Conservation (phyloP, 495 filamentous ascomycete genomes). For the Aspergillus asperescens region DNA sequence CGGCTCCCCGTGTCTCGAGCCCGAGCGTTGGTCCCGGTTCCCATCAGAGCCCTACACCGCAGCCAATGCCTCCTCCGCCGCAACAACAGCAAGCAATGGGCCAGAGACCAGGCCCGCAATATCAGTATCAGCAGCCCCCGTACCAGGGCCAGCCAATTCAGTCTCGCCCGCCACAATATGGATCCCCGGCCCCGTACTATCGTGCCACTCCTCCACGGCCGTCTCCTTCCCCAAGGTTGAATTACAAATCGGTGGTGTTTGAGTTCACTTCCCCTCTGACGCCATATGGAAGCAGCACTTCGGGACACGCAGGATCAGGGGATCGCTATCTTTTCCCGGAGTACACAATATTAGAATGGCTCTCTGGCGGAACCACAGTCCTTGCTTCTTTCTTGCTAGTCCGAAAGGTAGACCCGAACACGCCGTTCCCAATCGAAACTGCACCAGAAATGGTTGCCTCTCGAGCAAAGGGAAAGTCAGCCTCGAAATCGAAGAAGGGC, state of each 20-base stretch:
- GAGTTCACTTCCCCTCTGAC: constrained; percentile 62
- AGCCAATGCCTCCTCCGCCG: constrained; percentile 17
- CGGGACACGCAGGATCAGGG: constrained; percentile 63
- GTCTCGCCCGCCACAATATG: constrained; percentile 36
- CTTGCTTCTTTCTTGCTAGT: constrained; percentile 50
- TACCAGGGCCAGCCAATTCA: constrained; percentile 36
- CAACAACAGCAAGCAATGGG: constrained; percentile 22
- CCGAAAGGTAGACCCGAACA: constrained; percentile 43
- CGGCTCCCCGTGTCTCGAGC: constrained; percentile 17
- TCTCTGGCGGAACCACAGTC: constrained; percentile 42
- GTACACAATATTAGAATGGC: constrained; percentile 74
- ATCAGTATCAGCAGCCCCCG: constrained; percentile 29
- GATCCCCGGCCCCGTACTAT: constrained; percentile 34
- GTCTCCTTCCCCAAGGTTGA: constrained; percentile 38
- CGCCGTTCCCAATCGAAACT: constrained; percentile 37
- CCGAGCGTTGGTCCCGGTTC: constrained; percentile 25
- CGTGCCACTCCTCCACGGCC: constrained; percentile 25
- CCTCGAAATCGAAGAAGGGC: constrained; percentile 36
- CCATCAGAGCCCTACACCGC: constrained; percentile 23
- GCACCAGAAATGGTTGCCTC: constrained; percentile 23
- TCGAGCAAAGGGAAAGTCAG: constrained; percentile 29
- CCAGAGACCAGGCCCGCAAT: constrained; percentile 27
- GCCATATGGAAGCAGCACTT: constrained; percentile 44
- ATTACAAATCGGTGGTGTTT: constrained; percentile 71
- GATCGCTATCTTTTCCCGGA: constrained; percentile 90